Percentiles rank a stretch among this genome's conserved stretches.
phyloP scores from a whole-genome alignment of 2,329 filamentous ascomycete genomes.

The Lachnellula arida region DNA sequence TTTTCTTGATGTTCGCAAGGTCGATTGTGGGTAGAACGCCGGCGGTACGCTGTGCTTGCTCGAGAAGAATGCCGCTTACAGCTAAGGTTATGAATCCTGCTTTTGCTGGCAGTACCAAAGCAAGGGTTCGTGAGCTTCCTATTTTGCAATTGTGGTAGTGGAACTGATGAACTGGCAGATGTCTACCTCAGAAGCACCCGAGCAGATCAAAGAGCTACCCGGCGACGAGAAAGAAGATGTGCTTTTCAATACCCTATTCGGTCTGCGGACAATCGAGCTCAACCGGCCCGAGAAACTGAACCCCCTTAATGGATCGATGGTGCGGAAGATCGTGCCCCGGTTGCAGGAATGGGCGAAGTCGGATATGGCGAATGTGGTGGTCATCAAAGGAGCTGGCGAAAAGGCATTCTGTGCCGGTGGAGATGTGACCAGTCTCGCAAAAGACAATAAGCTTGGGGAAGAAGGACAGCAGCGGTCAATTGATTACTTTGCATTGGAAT shows the following conservation, averaged over 20 bases:
- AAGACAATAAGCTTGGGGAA: slow-evolving; percentile 61
- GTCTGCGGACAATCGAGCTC: slow-evolving; percentile 85
- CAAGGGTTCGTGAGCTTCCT: slow-evolving; percentile 42
- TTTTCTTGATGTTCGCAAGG: slow-evolving; percentile 53
- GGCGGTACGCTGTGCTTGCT: slow-evolving; percentile 38
- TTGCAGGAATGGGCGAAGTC: slow-evolving; percentile 93
- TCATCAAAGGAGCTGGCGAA: slow-evolving; percentile 84
- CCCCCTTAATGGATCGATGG: slow-evolving; percentile 91
- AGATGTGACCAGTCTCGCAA: slow-evolving; percentile 76
- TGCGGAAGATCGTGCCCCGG: slow-evolving; percentile 84
- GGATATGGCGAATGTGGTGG: slow-evolving; percentile 84
- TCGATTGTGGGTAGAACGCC: slow-evolving; percentile 51
- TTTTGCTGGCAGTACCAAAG: slow-evolving; percentile 41
- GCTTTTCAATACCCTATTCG: slow-evolving; percentile 83
- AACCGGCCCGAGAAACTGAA: slow-evolving; percentile 92
- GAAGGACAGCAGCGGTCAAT: slow-evolving; percentile 70
- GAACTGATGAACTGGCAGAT: slow-evolving; percentile 12
- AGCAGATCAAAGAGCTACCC: slow-evolving; percentile 28
- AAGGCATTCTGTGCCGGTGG: slow-evolving; percentile 90
- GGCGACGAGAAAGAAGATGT: slow-evolving; percentile 85
- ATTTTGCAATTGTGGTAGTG: slow-evolving; percentile 13
- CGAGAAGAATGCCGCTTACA: slow-evolving; percentile 68
- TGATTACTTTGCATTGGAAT: slow-evolving; percentile 92
- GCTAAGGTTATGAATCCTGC: slow-evolving; percentile 65
- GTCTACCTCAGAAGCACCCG: slow-evolving; percentile 12